Percentiles rank a stretch among this genome's conserved stretches.
These are phyloP conservation scores for Vanderwaltozyma polyspora DNA, from an alignment of 805 yeast species.

Conservation along the genomic window DNA sequence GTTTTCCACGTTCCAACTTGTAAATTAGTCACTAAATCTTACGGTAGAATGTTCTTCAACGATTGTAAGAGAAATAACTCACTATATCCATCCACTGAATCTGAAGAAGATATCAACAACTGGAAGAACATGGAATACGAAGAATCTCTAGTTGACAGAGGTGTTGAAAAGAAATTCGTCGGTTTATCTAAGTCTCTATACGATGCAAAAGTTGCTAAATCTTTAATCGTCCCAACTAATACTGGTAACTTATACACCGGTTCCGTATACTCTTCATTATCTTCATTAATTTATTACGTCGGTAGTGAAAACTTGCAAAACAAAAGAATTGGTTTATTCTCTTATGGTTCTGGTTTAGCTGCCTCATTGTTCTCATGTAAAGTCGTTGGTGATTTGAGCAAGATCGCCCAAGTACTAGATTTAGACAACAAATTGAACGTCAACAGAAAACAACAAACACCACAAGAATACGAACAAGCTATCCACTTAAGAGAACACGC, in stretches of 20 bases:
- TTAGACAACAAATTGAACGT: conserved; percentile 51
- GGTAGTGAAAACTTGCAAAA: conserved; percentile 64
- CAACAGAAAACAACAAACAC: conserved; percentile 54
- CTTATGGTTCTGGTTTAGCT: conserved; percentile 98
- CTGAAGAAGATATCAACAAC: conserved; percentile 1
- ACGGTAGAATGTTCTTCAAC: conserved; percentile 81
- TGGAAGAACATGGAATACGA: conserved; percentile 41
- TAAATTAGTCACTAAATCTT: conserved; percentile 85
- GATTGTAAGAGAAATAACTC: conserved; percentile 70
- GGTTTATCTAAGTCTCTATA: conserved; percentile 59
- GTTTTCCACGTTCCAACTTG: conserved; percentile 98
- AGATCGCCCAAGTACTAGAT: conserved; percentile 53
- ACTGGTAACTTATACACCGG: conserved; percentile 98
- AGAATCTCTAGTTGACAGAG: conserved; percentile 65
- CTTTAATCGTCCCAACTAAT: conserved; percentile 82
- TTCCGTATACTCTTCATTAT: conserved; percentile 76
- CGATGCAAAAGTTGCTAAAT: conserved; percentile 62
- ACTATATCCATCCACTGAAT: conserved; percentile 34
- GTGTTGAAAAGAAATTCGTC: conserved; percentile 76
- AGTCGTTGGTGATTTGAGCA: conserved; percentile 70
- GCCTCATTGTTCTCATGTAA: conserved; percentile 72
- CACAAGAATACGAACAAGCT: conserved; percentile 72
- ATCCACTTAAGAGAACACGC: conserved; percentile 80
- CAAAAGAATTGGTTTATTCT: conserved; percentile 84
- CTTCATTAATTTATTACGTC: conserved; percentile 68